Evolutionary conservation across 2,329 filamentous ascomycete genomes (phyloP), one percentile per base, ranked within the genome.

Genomic region (Botryotinia globosa): DNA sequence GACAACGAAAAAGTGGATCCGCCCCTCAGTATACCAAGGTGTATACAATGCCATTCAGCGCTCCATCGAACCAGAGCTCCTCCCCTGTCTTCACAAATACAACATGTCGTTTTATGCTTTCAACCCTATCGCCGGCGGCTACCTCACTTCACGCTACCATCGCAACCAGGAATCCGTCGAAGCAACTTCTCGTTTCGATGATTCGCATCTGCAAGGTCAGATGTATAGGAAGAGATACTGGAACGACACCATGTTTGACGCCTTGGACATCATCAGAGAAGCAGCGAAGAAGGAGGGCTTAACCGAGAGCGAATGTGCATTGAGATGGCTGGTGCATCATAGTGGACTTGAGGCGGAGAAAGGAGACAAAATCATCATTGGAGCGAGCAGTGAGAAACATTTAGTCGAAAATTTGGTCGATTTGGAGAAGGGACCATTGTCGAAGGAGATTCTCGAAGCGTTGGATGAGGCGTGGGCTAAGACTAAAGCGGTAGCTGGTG

Each of bases 301-400:
- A 75, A 90, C 88, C 3, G 82, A 93, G 80, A 86, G 94, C 61
- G 93, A 96, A 83, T 89, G 87, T n/a, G 92, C 92, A 0, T 84
- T 94, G 79, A 86, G 92, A 66, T 94, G 92, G 92, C 81, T 86
- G 71, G 86, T 88, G 58, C 91, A 94, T 80, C 92, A 95, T 82
- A 92, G 89, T 8, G 82, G 83, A 73, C 83, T 90, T 45, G 85
- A 83, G 74, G 79, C 87, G 76, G 85, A 82, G 75, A 81, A 83
- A 56, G 87, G 85, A 76, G 89, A 90, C 79, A 88, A 86, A 48
- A 84, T 90, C 75, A 83, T 90, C 66, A 85, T 90, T 68, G 89
- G 89, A 45, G 84, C 88, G 61, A 89, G 87, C 71, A 88, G 84
- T 76, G 81, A 86, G 65, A 82, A 83, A 66, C 88, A 91, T 82